These are phyloP conservation scores for Alnus glutinosa DNA, from an alignment of 306 rosid species.

Conservation along the genomic window DNA sequence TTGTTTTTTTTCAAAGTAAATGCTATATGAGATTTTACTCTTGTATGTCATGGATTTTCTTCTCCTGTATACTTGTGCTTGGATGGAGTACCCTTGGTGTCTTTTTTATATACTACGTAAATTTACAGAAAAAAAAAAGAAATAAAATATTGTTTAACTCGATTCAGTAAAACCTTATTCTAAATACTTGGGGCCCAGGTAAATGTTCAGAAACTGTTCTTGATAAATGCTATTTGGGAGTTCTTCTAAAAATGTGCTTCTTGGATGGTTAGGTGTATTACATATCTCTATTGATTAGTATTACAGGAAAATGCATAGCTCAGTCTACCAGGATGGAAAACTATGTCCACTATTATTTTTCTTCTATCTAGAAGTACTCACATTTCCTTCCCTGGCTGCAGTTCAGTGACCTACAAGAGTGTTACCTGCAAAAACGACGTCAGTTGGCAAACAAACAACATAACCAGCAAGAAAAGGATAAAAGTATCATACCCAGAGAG, in stretches of 20 bases:
- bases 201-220: constrained; percentile 22
- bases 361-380: constrained; percentile 16
- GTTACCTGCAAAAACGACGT: constrained; percentile 90
- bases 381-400: constrained; percentile 41
- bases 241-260: constrained; percentile 5
- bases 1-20: constrained; percentile 7
- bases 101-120: not conserved
- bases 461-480: constrained; percentile 61
- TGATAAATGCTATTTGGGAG: not conserved
- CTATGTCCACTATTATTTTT: constrained; percentile 15
- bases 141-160: constrained; percentile 1
- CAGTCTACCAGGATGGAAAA: constrained; percentile 11
- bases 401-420: constrained; percentile 95
- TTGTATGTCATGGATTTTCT: not conserved
- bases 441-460: constrained; percentile 60
- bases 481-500: constrained; percentile 59
- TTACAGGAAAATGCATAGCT: not conserved
- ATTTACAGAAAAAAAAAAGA: not conserved
- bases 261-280: not conserved
- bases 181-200: not conserved
- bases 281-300: not conserved
- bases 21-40: not conserved
- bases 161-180: not conserved
- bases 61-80: constrained; percentile 6
- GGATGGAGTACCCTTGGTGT: not conserved